These are phyloP conservation scores for Petunia hybrid DNA, from an alignment of 305 asterid genomes.

Conservation along the genomic window DNA sequence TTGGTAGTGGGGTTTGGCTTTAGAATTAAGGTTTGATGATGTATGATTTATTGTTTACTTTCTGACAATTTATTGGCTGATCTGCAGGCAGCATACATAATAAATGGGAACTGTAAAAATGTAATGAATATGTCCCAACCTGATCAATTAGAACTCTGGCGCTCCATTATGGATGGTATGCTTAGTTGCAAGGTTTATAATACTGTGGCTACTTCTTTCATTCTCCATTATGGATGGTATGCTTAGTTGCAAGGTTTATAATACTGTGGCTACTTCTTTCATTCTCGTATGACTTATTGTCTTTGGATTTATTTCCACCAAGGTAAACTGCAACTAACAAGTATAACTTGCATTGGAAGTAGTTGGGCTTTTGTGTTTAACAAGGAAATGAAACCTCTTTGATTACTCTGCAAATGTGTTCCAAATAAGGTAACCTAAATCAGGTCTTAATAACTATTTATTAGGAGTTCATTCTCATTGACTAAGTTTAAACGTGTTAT, in stretches of 20 bases:
- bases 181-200: conserved; percentile 16
- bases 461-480: background rate
- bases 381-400: conserved; percentile 22
- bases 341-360: background rate
- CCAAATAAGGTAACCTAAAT: conserved; percentile 4
- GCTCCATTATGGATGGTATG: conserved; percentile 76
- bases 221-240: conserved; percentile 73
- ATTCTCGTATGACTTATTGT: conserved; percentile 6
- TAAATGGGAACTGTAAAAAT: conserved; percentile 94
- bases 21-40: background rate
- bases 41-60: conserved; percentile 24
- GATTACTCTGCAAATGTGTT: conserved; percentile 11
- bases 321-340: conserved; percentile 28
- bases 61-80: conserved; percentile 28
- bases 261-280: background rate
- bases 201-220: background rate
- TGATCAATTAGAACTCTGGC: conserved; percentile 95
- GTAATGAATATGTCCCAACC: conserved; percentile 94
- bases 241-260: conserved; percentile 26
- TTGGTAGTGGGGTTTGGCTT: conserved; percentile 17
- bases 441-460: background rate
- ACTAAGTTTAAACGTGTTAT: background rate
- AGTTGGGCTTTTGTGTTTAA: background rate
- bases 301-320: conserved; percentile 27
- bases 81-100: conserved; percentile 88